Evolutionary conservation across 2,329 filamentous ascomycete species (phyloP), one percentile per base, ranked within the genome.

Genomic region (Ascochyta lentis): DNA sequence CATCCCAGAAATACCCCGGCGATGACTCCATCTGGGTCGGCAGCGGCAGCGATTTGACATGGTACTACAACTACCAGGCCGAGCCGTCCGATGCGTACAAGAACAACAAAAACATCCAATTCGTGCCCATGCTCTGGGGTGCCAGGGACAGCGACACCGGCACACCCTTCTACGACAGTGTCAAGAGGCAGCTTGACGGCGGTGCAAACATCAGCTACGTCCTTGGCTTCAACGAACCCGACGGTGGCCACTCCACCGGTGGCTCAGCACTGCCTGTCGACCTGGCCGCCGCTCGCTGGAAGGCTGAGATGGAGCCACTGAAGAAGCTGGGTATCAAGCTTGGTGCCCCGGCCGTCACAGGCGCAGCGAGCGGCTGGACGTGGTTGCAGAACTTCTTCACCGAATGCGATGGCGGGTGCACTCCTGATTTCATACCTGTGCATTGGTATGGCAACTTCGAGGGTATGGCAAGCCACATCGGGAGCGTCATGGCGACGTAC

Each of bases 61-160:
- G 91, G 91, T 95, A 95, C 80, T 95, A 94, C 82, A 94, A 93
- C 79, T 95, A 93, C 75, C 75, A 77, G 24, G 68, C 80, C 19
- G 70, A 74, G 3, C 89, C 90, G 1, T 84, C 86, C 0, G 59
- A 80, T 0, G 77, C 77, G 38, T 88, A 82, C 69, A 61, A 73
- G 37, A 68, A 67, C 39, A 37, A 59, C 52, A n/a, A 54, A 4
- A 23, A 45, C 24, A 85, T 94, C 64, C 82, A 90, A 72, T 95
- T 91, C 73, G 86, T 94, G 1, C 90, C 91, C 46, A 92, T 92
- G 90, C 83, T 92, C 56, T 94, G 88, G 88, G 89, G 89, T 29
- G 78, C 84, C 9, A 56, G 74, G 0, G 70, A 59, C 42, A 61
- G 63, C 47, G 62, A 80, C 53, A 71, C 77, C 26, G 77, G 79